Evolutionary conservation across 805 yeast species (phyloP), one percentile per base, ranked within the genome.

Genomic region (Starmerella stellata): DNA sequence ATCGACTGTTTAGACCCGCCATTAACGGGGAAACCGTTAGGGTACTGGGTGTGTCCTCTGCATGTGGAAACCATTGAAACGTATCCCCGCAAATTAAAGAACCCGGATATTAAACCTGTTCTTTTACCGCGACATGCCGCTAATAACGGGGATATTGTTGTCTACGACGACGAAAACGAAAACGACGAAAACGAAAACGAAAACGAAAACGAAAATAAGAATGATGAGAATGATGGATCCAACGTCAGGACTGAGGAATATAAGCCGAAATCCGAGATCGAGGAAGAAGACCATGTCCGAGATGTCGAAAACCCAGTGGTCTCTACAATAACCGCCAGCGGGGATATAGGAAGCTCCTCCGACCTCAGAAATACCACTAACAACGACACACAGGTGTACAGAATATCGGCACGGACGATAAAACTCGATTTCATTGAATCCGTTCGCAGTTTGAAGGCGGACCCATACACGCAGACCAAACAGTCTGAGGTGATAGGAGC

Each of bases 401-500:
- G 76, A 40, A 54, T 81, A 4, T 78, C 81, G 1, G 90, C 78
- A 45, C 65, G 66, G 32, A 74, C 77, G 49, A 65, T 81, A 4
- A 56, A 77, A 31, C 57, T 79, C 24, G 87, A 80, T 54, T 82
- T 82, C 51, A 54, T 76, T 25, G 68, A 68, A 17, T 70, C 67
- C 21, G 69, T 71, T 3, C 25, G 25, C 18, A 23, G 15, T n/a
- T 11, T 20, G 25, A 49, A 23, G 49, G 8, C 21, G 7, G 51
- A 53, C 29, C 59, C 52, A 18, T 55, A 52, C 39, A 38, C 43
- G 25, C 52, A 55, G 20, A 57, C 59, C 13, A 45, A 55, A 3
- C 50, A 57, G 13, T 46, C 65, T 21, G 50, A 49, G 21, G 61
- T 64, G 44, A 55, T 66, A 37, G 46, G 49, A 5, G 48, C 63